A percentile compares a stretch with the other conserved stretches of the same genome.
These are phyloP conservation scores for Rhipidocladum racemiflorum DNA, from an alignment of 176 grass and related monocot species.

Conservation along the genomic window DNA sequence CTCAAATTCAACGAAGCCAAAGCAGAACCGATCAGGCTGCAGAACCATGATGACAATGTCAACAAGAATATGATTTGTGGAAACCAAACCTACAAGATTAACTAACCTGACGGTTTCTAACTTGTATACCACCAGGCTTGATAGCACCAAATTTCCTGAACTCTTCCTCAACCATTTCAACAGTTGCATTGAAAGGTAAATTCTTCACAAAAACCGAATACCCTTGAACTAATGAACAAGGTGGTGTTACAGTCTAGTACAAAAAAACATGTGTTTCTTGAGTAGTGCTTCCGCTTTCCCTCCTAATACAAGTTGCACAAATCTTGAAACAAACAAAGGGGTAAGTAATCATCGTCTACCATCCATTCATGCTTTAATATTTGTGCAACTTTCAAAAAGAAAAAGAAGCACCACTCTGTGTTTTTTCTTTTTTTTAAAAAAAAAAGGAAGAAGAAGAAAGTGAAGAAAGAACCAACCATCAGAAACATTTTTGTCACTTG, in stretches of 20 bases:
- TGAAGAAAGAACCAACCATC: constrained; percentile 39
- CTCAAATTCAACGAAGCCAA: constrained; percentile 87
- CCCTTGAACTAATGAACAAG: constrained; percentile 43
- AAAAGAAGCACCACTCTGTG: no score
- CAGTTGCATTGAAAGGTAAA: constrained; percentile 61
- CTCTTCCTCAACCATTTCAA: constrained; percentile 55
- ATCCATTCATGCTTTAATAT: no score
- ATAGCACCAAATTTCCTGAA: constrained; percentile 81
- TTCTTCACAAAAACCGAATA: constrained; percentile 80
- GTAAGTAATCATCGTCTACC: no score
- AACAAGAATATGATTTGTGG: neutral
- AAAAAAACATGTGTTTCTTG: neutral
- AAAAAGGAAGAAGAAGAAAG: neutral
- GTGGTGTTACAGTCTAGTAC: neutral
- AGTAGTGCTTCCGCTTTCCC: no score
- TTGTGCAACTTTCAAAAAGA: no score
- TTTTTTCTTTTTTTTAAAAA: neutral
- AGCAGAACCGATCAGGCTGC: constrained; percentile 60
- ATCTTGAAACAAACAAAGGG: no score
- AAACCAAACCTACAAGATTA: neutral
- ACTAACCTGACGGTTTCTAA: constrained; percentile 69
- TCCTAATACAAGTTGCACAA: no score
- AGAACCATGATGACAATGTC: constrained; percentile 29
- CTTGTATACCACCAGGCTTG: constrained; percentile 81
- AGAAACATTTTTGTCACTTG: constrained; percentile 35